Conservation (phyloP, 805 yeast species). For the Metschnikowia borealis region DNA sequence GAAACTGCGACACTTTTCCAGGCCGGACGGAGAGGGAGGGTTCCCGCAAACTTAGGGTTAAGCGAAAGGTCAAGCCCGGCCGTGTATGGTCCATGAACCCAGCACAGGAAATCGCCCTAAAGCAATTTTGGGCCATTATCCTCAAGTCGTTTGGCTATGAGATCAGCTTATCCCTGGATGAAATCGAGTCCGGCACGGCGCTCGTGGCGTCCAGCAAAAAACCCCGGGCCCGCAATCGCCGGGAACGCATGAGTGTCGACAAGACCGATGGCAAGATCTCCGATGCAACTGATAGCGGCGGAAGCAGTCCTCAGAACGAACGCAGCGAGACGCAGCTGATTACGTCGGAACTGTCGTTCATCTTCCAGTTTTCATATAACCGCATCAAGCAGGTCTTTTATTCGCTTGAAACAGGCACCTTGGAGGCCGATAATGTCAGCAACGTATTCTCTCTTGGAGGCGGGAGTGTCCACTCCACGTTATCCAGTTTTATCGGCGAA, state of each 20-base stretch:
- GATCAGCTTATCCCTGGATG: conserved; percentile 1
- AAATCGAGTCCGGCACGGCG: conserved; percentile 1
- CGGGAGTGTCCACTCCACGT: conserved; percentile 4
- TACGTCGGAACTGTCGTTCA: conserved; percentile 5
- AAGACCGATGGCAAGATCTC: too few relatives aligned
- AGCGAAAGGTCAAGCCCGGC: conserved; percentile 2
- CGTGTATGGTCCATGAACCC: conserved; percentile 10
- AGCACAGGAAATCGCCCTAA: conserved; percentile 13
- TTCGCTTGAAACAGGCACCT: conserved; percentile 9
- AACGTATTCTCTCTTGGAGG: conserved; percentile 8
- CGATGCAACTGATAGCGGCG: neutral
- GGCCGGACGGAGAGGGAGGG: neutral
- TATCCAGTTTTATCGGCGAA: conserved; percentile 8
- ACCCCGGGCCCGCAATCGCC: neutral
- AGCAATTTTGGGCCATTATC: conserved; percentile 14
- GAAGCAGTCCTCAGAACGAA: neutral
- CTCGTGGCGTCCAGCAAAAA: conserved; percentile 2
- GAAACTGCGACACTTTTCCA: too few relatives aligned
- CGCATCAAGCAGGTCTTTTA: conserved; percentile 7
- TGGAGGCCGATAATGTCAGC: neutral
- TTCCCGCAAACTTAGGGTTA: neutral
- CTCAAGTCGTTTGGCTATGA: conserved; percentile 14
- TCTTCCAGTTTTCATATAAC: conserved; percentile 4
- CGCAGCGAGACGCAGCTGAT: neutral
- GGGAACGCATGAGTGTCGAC: neutral